A percentile compares a stretch with the other conserved stretches of the same genome.
Evolutionary conservation across 208 protist genomes (phyloP).

Genomic region (Strigomonas culicis): DNA sequence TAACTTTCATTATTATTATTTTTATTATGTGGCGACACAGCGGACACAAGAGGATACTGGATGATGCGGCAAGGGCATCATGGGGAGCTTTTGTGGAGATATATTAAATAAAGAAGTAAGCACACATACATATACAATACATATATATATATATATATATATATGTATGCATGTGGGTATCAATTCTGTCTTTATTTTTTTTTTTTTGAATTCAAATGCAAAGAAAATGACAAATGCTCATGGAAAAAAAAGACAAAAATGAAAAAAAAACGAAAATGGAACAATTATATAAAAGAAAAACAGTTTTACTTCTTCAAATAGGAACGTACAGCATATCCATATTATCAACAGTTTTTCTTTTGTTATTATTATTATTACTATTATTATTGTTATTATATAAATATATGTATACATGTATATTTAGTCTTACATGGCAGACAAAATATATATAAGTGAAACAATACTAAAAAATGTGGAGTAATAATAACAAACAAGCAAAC

Average conservation of each 20-base stretch:
- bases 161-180: not conserved
- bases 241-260: not conserved
- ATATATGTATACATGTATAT: not conserved
- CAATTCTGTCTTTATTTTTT: constrained; percentile 13
- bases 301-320: not conserved
- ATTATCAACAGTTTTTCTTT: constrained; percentile 4
- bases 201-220: not conserved
- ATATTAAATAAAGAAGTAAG: not conserved
- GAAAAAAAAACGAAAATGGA: constrained; percentile 1
- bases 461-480: no score
- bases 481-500: no score
- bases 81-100: no score
- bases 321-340: not conserved
- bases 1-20: no score
- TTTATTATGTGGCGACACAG: no score
- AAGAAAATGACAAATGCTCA: not conserved
- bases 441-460: constrained; percentile 2
- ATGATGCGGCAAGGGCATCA: no score
- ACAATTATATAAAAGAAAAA: not conserved
- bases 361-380: constrained; percentile 7
- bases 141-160: constrained; percentile 9
- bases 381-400: not conserved
- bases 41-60: no score
- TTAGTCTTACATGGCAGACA: not conserved
- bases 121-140: not conserved